Evolutionary conservation across 2,329 filamentous ascomycete species (phyloP), one percentile per base, ranked within the genome.

Genomic region (Pseudopithomyces chartarum): DNA sequence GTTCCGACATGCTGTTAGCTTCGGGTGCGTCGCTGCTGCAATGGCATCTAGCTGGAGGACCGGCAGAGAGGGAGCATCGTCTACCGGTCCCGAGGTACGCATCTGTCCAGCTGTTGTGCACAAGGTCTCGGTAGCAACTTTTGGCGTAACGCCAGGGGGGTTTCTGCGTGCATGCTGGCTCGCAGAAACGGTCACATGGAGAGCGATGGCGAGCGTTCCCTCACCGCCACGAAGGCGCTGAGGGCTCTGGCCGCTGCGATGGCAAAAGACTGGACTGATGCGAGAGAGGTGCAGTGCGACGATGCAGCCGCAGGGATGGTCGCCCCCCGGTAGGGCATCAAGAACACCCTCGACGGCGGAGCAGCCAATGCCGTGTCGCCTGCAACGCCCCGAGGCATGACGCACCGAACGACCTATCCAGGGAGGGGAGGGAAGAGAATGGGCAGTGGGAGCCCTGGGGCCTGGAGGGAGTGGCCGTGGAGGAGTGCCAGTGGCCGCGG

Each of bases 311-410:
- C 62, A 60, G 58, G 60, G 58, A 57, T 57, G 33, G 47, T 29
- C 33, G 55, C 26, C 43, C 26, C 42, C 45, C 47, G 8, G 54
- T 58, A 57, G 52, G 56, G 51, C 55, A 60, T 48, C 56, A 57
- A 52, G 23, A 22, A 15, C 32, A 23, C 33, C 45, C 36, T 20
- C 26, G 26, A 29, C 26, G 26, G 26, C 26, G 26, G 26, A 29
- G 47, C 40, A 54, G 61, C 71, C 69, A 73, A 71, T 73, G 47
- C 45, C 20, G 22, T 15, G 23, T 7, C 43, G 43, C 26, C 13
- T 17, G 13, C 26, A 42, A 40, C 43, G 36, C 36, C 15, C 47
- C 22, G 36, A 26, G 36, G 22, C 19, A 51, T 51, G 48, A 51
- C 48, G 48, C 48, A 42, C 38, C 47, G 36, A 50, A n/a, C n/a